Evolutionary conservation across 352 stramenopile species (phyloP).

Genomic region (Phytophthora tubulina): DNA sequence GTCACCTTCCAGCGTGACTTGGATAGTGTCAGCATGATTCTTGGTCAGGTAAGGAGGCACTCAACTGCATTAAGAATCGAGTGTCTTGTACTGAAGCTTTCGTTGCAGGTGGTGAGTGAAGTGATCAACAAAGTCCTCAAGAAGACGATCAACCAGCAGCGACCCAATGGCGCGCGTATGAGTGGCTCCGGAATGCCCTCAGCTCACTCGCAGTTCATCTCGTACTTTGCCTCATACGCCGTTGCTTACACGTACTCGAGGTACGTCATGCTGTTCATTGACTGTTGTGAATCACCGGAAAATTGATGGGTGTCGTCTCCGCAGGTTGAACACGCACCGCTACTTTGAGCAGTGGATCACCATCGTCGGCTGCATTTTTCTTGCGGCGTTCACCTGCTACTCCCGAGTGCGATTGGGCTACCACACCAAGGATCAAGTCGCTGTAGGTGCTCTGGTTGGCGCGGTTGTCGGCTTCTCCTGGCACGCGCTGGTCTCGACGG

Average conservation of each 20-base stretch:
- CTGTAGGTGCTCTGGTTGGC: constrained; percentile 62
- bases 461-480: constrained; percentile 26
- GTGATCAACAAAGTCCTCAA: constrained; percentile 86
- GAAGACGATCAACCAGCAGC: constrained; percentile 72
- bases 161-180: constrained; percentile 65
- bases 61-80: neutral
- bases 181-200: constrained; percentile 80
- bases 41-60: constrained; percentile 63
- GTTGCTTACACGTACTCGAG: constrained; percentile 72
- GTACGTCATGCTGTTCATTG: constrained; percentile 31
- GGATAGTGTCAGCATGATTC: constrained; percentile 70
- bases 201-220: constrained; percentile 81
- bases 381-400: constrained; percentile 65
- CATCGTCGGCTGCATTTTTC: constrained; percentile 53
- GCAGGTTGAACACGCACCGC: constrained; percentile 61
- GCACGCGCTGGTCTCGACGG: constrained; percentile 30
- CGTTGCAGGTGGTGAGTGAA: constrained; percentile 66
- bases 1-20: constrained; percentile 85
- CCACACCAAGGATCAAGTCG: constrained; percentile 77
- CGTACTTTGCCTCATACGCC: constrained; percentile 79
- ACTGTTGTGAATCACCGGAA: constrained; percentile 7
- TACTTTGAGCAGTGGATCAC: constrained; percentile 68
- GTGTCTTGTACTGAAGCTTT: neutral
- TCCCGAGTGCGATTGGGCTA: constrained; percentile 81
- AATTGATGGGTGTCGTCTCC: constrained; percentile 14